Percentiles rank a stretch among this genome's conserved stretches.
Evolutionary conservation across 2,329 filamentous ascomycete species (phyloP).

Genomic region (Dothidotthia symphoricarpi): DNA sequence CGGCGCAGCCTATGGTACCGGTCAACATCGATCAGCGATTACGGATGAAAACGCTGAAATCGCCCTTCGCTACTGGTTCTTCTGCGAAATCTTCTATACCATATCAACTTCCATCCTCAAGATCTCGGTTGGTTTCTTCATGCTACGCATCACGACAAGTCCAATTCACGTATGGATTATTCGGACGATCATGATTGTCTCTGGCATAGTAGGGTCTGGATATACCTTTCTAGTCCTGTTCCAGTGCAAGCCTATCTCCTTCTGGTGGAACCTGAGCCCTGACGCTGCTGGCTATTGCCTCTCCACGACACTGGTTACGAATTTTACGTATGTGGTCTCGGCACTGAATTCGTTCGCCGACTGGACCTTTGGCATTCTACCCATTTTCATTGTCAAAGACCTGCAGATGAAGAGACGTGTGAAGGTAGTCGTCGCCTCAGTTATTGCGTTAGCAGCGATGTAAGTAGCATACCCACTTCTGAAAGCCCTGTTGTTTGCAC

Average conservation of each 20-base stretch:
- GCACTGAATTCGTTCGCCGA: constrained; percentile 30
- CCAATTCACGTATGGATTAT: constrained; percentile 48
- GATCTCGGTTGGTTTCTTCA: constrained; percentile 52
- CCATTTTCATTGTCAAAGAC: constrained; percentile 53
- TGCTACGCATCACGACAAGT: constrained; percentile 52
- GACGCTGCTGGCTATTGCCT: constrained; percentile 43
- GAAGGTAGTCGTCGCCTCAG: constrained; percentile 53
- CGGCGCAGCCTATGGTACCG: constrained; percentile 41
- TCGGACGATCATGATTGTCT: constrained; percentile 46
- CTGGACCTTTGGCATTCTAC: constrained; percentile 32
- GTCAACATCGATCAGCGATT: constrained; percentile 34
- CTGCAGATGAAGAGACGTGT: constrained; percentile 55
- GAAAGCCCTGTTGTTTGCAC: too few species aligned
- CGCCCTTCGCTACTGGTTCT: constrained; percentile 49
- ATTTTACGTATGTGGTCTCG: constrained; percentile 46
- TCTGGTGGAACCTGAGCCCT: constrained; percentile 49
- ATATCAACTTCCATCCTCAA: constrained; percentile 50
- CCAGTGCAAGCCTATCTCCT: constrained; percentile 52
- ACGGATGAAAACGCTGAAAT: constrained; percentile 25
- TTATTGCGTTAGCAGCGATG: constrained; percentile 51
- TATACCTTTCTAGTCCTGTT: constrained; percentile 53
- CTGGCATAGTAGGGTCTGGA: constrained; percentile 46
- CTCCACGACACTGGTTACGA: constrained; percentile 49
- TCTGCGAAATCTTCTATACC: constrained; percentile 55
- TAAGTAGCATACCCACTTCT: too few species aligned